Evolutionary conservation across 2,329 filamentous ascomycete species (phyloP).

Genomic region (Neonectria neomacrospora): DNA sequence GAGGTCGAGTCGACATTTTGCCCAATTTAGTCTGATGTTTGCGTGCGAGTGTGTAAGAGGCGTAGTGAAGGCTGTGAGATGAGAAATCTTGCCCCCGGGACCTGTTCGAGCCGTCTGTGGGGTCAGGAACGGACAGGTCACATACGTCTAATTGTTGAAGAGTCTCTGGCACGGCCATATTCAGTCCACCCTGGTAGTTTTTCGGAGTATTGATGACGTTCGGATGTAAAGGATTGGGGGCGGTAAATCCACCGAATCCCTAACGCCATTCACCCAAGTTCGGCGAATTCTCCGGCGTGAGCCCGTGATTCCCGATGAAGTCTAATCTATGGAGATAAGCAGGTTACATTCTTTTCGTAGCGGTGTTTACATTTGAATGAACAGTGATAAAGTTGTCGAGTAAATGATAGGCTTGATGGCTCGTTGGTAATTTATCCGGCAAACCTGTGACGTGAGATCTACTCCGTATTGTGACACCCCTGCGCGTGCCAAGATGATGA

Average conservation of each 20-base stretch:
- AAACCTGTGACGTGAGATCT: too few species aligned
- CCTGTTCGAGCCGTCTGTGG: neutral
- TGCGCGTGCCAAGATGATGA: neutral
- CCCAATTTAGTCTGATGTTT: neutral
- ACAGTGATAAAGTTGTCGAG: too few species aligned
- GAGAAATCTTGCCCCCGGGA: neutral
- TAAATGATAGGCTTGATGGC: too few species aligned
- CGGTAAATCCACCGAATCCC: neutral
- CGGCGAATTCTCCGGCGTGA: neutral
- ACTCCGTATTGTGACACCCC: too few species aligned
- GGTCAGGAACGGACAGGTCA: too few species aligned
- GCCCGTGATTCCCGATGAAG: neutral
- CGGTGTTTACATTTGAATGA: too few species aligned
- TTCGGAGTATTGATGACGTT: neutral
- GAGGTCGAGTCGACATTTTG: conserved; percentile 9
- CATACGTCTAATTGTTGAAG: too few species aligned
- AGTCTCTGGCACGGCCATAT: too few species aligned
- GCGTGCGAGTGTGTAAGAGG: too few species aligned
- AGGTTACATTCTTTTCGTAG: too few species aligned
- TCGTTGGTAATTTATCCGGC: too few species aligned
- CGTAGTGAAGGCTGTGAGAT: too few species aligned
- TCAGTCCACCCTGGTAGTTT: neutral
- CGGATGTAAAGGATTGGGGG: neutral
- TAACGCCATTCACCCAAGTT: neutral
- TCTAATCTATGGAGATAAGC: neutral